Base-by-base conservation (phyloP, 2,329 filamentous ascomycete species). In the Fusarium chlamydosporum region DNA sequence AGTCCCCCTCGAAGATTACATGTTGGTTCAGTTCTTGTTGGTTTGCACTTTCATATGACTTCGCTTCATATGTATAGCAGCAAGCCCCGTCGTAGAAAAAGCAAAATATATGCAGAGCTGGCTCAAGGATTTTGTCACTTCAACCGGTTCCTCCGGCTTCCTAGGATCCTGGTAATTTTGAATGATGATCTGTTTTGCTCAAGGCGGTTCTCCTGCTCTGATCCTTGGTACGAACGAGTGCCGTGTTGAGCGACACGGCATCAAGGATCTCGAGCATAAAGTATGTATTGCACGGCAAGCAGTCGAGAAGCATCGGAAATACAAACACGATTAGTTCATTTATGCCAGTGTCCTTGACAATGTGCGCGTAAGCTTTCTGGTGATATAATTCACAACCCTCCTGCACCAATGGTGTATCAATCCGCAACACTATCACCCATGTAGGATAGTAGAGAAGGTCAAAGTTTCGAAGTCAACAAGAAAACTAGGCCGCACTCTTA, bases 41-140 rank as follows among this genome's bases (percentile, higher is more conserved):
- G 43, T 35, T 23, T 42, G 15, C 34, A 57, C 52, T 67, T 40
- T 62, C 41, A 67, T 51, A 40, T 50, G 11, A 34, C 40, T 45
- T 54, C 26, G 42, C 34, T 40, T 34, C 29, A 11, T 29, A 50
- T 50, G 52, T 60, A 42, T 67, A 56, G 50, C 50, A 50, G 35
- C 53, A 69, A 59, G 50, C 52, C 51, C 37, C 53, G 46, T 48
- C 20, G 62, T 29, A 53, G 62, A 67, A 70, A 67, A 64, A 70
- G 57, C 31, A 70, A 64, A 33, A 42, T 23, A 27, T 38, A 27
- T 41, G 29, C n/a, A 50, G 18, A 18, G 20, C 16, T 31, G 29
- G 4, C 40, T 47, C 53, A 9, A 7, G 41, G 40, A 48, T 47
- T 27, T 23, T 46, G 23, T 33, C 46, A 16, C 33, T 35, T 23